A percentile compares a stretch with the other conserved stretches of the same genome.
These are phyloP conservation scores for Margaritispora aquatica DNA, from an alignment of 495 filamentous ascomycete genomes.

Conservation along the genomic window DNA sequence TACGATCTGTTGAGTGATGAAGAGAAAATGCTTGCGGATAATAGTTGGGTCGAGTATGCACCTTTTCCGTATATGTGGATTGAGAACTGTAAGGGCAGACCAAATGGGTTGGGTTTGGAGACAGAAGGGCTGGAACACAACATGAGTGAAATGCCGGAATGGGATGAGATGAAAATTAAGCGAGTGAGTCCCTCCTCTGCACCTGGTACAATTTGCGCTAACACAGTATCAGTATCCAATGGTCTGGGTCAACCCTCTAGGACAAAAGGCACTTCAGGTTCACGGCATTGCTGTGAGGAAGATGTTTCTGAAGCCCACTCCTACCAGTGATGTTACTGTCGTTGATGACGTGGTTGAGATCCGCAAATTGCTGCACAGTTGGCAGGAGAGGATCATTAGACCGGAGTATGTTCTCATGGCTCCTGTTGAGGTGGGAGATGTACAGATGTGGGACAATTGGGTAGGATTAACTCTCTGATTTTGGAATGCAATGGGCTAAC, in stretches of 20 bases:
- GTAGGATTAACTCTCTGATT: not conserved
- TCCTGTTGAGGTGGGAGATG: conserved; percentile 6
- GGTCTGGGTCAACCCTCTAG: conserved; percentile 34
- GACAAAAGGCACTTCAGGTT: conserved; percentile 11
- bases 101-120: conserved; percentile 32
- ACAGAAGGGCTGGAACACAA: conserved; percentile 28
- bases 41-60: conserved; percentile 38
- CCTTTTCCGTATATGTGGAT: conserved; percentile 36
- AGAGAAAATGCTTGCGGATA: conserved; percentile 31
- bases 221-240: conserved; percentile 26
- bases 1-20: conserved; percentile 33
- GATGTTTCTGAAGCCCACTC: conserved; percentile 5
- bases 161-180: conserved; percentile 29
- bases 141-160: conserved; percentile 29
- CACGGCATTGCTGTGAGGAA: conserved; percentile 7
- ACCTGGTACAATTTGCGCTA: not conserved
- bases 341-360: conserved; percentile 10
- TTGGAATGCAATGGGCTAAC: not conserved
- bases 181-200: not conserved
- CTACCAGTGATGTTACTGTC: conserved; percentile 1
- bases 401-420: conserved; percentile 9
- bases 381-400: conserved; percentile 6
- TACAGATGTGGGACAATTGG: conserved; percentile 11
- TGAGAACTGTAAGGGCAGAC: conserved; percentile 29
- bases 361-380: conserved; percentile 3